Evolutionary conservation across 257 asterid genomes (phyloP), one percentile per base, ranked within the genome.

Genomic region (Vinca minor): DNA sequence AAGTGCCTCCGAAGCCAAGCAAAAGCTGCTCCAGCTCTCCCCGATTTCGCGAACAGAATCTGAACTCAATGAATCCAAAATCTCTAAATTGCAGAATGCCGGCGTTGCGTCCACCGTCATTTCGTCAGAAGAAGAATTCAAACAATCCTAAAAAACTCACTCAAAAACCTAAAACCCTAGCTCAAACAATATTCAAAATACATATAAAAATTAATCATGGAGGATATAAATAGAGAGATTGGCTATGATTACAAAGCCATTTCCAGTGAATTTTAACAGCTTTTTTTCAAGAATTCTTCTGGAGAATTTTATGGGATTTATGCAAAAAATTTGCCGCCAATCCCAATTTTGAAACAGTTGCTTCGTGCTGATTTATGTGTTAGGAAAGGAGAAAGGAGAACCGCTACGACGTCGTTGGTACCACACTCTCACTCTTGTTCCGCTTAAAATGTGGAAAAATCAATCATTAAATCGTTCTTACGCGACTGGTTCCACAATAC

Each of bases 21-120:
- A 84, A 65, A 87, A 92, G 14, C 78, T 77, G 28, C 78, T 71
- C 98, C 98, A 92, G 79, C 85, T 81, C 31, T 67, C 79, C 71
- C 78, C 71, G 66, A 92, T 77, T 71, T 80, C 83, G 53, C 64
- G 77, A 62, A 79, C 45, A 7, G 91, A 76, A 54, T 28, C 78
- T 38, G 64, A 82, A 67, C 32, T 76, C 61, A 92, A 52, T 13
- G 91, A 68, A 18, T 92, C 97, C 65, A 92, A 72, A 71, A 79
- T 47, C 59, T 75, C 67, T 47, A 85, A 81, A 80, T 81, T 76
- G 64, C 82, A 86, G 68, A 77, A 58, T 25, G 83, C 67, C 14
- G 78, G 75, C 31, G 85, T 41, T 8, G 81, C 79, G 71, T 74
- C 76, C 71, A 70, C 75, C 75, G 82, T 80, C 91, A 88, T 84